Conservation (phyloP, 805 yeast species). For the Kodamaea laetipori region DNA sequence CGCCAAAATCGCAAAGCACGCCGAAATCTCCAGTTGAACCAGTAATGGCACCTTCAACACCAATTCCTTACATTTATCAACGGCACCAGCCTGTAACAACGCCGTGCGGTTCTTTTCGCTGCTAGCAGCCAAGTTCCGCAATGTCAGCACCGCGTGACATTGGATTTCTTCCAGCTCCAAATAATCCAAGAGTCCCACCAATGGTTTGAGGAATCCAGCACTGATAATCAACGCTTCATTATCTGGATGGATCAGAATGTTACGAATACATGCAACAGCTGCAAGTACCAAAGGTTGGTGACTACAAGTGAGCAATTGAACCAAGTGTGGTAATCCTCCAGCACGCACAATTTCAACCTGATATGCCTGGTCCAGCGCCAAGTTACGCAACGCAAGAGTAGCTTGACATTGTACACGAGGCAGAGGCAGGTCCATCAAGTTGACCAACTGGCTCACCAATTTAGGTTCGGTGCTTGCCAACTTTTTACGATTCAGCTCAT, state of each 20-base stretch:
- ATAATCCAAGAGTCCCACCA: conserved; percentile 81
- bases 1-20: conserved; percentile 95
- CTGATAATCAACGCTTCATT: conserved; percentile 95
- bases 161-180: conserved; percentile 93
- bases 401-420: conserved; percentile 99
- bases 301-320: conserved; percentile 82
- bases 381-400: conserved; percentile 89
- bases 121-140: conserved; percentile 94
- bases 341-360: conserved; percentile 95
- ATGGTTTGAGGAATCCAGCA: conserved; percentile 92
- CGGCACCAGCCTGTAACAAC: conserved; percentile 92
- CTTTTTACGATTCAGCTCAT: conserved; percentile 84
- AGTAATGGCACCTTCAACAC: conserved; percentile 84
- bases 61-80: conserved; percentile 85
- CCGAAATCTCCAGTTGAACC: conserved; percentile 94
- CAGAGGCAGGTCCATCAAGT: conserved; percentile 87
- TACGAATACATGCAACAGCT: conserved; percentile 97
- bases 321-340: conserved; percentile 92
- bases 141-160: conserved; percentile 96
- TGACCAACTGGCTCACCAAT: conserved; percentile 82
- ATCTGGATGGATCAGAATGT: conserved; percentile 93
- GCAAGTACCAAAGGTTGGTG: conserved; percentile 93
- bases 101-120: conserved; percentile 91
- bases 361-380: conserved; percentile 94
- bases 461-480: conserved; percentile 91